These are phyloP conservation scores for Cryptococcus sp. DNA, from an alignment of 1,284 basidiomycete genomes.

Conservation along the genomic window DNA sequence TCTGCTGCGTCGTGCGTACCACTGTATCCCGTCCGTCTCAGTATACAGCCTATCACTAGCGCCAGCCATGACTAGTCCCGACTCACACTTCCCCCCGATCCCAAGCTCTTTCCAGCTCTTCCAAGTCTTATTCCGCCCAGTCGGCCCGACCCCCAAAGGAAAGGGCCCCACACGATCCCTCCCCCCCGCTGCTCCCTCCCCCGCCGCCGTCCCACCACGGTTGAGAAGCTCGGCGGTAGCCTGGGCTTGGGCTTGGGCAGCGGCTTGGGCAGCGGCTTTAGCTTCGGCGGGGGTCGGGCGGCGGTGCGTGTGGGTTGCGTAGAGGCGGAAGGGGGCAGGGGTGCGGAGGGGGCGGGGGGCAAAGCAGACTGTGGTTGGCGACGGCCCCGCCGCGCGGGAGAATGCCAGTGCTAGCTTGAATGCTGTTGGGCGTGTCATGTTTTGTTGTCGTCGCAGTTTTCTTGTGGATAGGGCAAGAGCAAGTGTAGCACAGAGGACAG, in stretches of 20 bases:
- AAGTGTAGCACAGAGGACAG: no score
- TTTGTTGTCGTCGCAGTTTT: no score
- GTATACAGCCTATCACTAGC: background rate
- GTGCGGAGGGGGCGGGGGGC: background rate
- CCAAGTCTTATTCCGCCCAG: conserved; percentile 54
- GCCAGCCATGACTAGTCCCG: no score
- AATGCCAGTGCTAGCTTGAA: no score
- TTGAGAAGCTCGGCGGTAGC: conserved; percentile 30
- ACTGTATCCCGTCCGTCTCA: conserved; percentile 52
- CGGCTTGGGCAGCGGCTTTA: background rate
- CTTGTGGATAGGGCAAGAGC: no score
- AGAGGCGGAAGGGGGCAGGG: conserved; percentile 1
- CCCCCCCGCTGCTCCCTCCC: conserved; percentile 7
- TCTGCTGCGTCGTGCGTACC: conserved; percentile 71
- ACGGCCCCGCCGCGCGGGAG: no score
- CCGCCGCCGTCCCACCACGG: conserved; percentile 19
- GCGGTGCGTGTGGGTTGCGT: conserved; percentile 9
- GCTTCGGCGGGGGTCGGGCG: background rate
- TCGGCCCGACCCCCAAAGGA: conserved; percentile 64
- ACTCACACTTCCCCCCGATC: conserved; percentile 74
- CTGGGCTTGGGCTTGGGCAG: background rate
- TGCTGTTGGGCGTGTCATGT: no score
- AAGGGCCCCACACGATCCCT: conserved; percentile 68
- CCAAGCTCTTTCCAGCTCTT: conserved; percentile 73
- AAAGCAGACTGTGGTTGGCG: background rate